Percentiles rank a stretch among this genome's conserved stretches.
phyloP scores from a whole-genome alignment of 1,139 yeast species.

The Blastobotrys persicus region DNA sequence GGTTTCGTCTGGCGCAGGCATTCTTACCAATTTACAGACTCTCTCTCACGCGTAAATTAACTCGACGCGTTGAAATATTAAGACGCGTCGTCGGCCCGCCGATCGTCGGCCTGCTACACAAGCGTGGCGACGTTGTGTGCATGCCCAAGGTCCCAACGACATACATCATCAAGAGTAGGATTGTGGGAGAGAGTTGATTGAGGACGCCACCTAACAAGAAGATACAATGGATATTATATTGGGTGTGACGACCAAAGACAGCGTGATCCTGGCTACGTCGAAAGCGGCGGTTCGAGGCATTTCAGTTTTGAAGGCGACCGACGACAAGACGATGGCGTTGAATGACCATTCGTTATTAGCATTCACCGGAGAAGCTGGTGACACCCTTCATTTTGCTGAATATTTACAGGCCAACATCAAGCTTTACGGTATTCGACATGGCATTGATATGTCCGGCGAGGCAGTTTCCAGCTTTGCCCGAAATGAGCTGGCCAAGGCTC shows the following conservation, averaged over 20 bases:
- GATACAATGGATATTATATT: slow-evolving; percentile 76
- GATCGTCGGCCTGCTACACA: neutral
- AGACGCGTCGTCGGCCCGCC: neutral
- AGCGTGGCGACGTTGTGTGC: neutral
- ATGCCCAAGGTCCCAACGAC: neutral
- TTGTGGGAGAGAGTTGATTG: neutral
- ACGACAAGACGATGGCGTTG: slow-evolving; percentile 80
- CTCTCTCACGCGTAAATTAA: neutral
- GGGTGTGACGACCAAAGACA: slow-evolving; percentile 79
- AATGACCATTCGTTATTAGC: slow-evolving; percentile 82
- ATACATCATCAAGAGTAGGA: neutral
- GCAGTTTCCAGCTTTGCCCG: slow-evolving; percentile 90
- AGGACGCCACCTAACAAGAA: slow-evolving; percentile 1
- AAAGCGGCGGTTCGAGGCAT: slow-evolving; percentile 94
- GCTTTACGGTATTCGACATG: slow-evolving; percentile 82
- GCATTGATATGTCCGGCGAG: slow-evolving; percentile 60
- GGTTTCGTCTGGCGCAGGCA: slow-evolving; percentile 14
- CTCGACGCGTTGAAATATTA: neutral
- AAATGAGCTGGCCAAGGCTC: slow-evolving; percentile 79
- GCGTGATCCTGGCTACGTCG: slow-evolving; percentile 86
- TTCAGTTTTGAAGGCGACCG: slow-evolving; percentile 77
- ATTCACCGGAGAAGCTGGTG: slow-evolving; percentile 95
- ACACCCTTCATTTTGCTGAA: slow-evolving; percentile 93
- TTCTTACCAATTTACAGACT: neutral
- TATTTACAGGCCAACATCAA: slow-evolving; percentile 90